Evolutionary conservation across 805 yeast species (phyloP).

Genomic region (Nakazawaea laoshanensis): DNA sequence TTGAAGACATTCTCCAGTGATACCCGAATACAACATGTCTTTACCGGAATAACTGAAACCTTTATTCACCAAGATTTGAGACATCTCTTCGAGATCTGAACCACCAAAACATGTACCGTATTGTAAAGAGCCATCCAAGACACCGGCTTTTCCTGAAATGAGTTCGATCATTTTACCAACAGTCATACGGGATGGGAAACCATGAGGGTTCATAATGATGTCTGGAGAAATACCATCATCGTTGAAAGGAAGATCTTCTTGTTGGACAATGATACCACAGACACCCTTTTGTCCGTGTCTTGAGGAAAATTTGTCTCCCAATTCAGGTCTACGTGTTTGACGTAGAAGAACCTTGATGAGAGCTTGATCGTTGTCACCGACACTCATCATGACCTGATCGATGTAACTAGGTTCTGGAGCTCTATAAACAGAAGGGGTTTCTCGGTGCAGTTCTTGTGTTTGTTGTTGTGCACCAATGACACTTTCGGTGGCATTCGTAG

Average conservation of each 20-base stretch:
- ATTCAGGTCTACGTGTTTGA: conserved; percentile 95
- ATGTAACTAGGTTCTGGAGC: conserved; percentile 95
- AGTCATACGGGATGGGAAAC: conserved; percentile 99
- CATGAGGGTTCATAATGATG: conserved; percentile 98
- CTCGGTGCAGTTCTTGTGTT: conserved; percentile 61
- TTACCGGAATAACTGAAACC: conserved; percentile 95
- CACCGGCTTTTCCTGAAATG: conserved; percentile 97
- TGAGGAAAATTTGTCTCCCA: conserved; percentile 95
- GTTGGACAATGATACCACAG: conserved; percentile 95
- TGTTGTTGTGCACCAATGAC: conserved; percentile 33
- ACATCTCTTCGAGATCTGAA: conserved; percentile 92
- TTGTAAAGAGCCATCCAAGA: conserved; percentile 80
- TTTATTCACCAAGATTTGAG: conserved; percentile 76
- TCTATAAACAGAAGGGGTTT: conserved; percentile 84
- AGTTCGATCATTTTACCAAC: conserved; percentile 98
- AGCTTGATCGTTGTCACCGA: conserved; percentile 91
- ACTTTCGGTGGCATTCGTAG: conserved; percentile 72
- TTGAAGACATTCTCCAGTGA: conserved; percentile 94
- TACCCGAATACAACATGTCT: conserved; percentile 95
- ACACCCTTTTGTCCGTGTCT: conserved; percentile 99
- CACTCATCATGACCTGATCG: conserved; percentile 97
- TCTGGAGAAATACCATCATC: conserved; percentile 92
- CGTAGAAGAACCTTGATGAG: conserved; percentile 84
- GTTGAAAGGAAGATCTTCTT: conserved; percentile 93
- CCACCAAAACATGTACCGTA: conserved; percentile 99